Percentiles rank a stretch among this genome's conserved stretches.
Conservation (phyloP, 23 red algal genomes). For the Cyanidioschyzon merolae region DNA sequence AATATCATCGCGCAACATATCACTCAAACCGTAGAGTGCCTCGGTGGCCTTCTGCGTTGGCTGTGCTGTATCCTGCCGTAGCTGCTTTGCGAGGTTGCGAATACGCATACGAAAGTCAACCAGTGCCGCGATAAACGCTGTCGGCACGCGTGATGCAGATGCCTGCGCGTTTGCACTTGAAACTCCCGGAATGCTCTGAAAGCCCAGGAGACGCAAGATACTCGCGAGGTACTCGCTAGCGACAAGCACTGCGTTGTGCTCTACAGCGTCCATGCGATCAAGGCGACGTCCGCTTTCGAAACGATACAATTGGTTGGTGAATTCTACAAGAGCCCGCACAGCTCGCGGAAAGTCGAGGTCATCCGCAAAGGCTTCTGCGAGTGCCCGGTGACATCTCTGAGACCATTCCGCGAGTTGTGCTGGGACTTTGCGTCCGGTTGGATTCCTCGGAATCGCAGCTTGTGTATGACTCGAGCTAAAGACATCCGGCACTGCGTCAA, state of each 20-base stretch:
- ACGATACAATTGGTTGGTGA: slow-evolving; percentile 33
- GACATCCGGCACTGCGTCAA: not conserved
- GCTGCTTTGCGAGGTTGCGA: not conserved
- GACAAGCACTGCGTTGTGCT: slow-evolving; percentile 39
- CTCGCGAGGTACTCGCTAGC: slow-evolving; percentile 39
- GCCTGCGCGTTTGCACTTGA: too few species aligned
- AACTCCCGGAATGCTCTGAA: not conserved
- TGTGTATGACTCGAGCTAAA: not conserved
- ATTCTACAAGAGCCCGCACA: slow-evolving; percentile 23
- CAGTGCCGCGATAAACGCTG: too few species aligned
- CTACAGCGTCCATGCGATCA: slow-evolving; percentile 4
- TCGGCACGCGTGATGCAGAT: too few species aligned
- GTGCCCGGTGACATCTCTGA: not conserved
- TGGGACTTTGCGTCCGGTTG: not conserved
- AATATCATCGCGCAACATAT: not conserved
- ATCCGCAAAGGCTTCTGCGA: not conserved
- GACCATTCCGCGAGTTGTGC: not conserved
- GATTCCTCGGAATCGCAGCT: not conserved
- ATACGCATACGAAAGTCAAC: not conserved
- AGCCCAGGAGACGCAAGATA: slow-evolving; percentile 35
- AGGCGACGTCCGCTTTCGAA: not conserved
- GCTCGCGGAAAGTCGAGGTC: slow-evolving; percentile 19
- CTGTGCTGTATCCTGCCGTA: not conserved
- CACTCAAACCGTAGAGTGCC: not conserved
- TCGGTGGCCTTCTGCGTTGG: not conserved